Evolutionary conservation across 306 rosid species (phyloP), one percentile per base, ranked within the genome.

Genomic region (Purshia tridentata): DNA sequence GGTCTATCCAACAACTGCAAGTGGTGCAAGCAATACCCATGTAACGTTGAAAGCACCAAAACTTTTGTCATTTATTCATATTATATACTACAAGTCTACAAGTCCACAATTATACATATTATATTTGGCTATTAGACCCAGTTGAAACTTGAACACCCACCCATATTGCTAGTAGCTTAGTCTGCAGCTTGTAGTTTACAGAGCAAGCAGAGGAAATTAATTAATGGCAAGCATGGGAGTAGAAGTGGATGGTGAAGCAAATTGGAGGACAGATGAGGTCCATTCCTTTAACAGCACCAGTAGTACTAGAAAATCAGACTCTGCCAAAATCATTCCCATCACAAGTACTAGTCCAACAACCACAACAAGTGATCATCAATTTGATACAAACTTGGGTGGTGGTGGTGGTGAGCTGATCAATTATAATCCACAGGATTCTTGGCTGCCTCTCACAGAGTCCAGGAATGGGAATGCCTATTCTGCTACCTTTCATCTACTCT

Each of bases 401-500:
- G 44, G 8, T 20, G 44, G 56, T 47, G 56, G 44, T 47, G 72
- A 84, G 70, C 88, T 84, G 72, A 29, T 0, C 35, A 29, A 29
- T 29, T 29, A 29, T 29, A 85, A 88, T 35, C 89, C 87, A 78
- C 89, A 86, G 0, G 93, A 88, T 76, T 85, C 86, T 68, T 88
- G 93, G 93, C 81, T 88, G 6, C 93, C 93, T 19, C 72, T 88
- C 50, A 88, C 93, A 54, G 87, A 88, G 73, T 88, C 93, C 5
- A 82, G 91, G 61, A 86, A 82, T 69, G 93, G 93, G 4, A 86
- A 84, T 59, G 75, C 85, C 23, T 86, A 67, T 20, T 84, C 85
- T 61, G 85, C 91, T 74, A 90, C 87, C 66, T 86, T 88, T 62
- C 91, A 82, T 16, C 81, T 86, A 41, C 84, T 88, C 18, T 86